Percentiles rank a stretch among this genome's conserved stretches.
phyloP scores from a whole-genome alignment of 169 alveolate species.

The Ichthyophthirius multifiliis region DNA sequence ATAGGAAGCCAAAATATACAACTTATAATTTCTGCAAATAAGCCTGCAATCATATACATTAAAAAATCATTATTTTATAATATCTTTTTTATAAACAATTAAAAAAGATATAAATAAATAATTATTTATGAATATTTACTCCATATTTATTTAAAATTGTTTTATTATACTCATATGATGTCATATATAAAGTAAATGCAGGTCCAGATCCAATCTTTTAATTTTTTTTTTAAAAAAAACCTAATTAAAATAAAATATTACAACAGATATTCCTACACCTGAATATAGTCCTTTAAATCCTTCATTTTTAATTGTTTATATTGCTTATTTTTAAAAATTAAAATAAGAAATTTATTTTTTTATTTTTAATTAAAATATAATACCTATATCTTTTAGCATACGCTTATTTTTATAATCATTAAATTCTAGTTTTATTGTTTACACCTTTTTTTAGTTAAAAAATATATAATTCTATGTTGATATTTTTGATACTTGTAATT shows the following conservation, averaged over 20 bases:
- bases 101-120: neutral
- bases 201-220: slow-evolving; percentile 58
- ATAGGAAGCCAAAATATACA: slow-evolving; percentile 65
- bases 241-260: neutral
- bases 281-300: slow-evolving; percentile 59
- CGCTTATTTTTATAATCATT: neutral
- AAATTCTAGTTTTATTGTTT: neutral
- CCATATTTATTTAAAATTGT: neutral
- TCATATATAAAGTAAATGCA: slow-evolving; percentile 63
- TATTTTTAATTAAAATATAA: too few species aligned
- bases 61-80: slow-evolving; percentile 34
- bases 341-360: too few species aligned
- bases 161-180: slow-evolving; percentile 57
- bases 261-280: slow-evolving; percentile 55
- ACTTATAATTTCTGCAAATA: slow-evolving; percentile 66
- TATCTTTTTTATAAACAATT: slow-evolving; percentile 11
- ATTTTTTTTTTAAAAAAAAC: neutral
- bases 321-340: neutral
- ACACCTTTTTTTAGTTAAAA: neutral
- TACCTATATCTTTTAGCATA: too few species aligned
- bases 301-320: slow-evolving; percentile 40
- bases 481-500: slow-evolving; percentile 33
- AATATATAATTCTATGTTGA: neutral
- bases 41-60: slow-evolving; percentile 55
- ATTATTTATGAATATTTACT: neutral